These are phyloP conservation scores for Leccinum pseudoinsigne DNA, from an alignment of 1,284 basidiomycete genomes.

Conservation along the genomic window DNA sequence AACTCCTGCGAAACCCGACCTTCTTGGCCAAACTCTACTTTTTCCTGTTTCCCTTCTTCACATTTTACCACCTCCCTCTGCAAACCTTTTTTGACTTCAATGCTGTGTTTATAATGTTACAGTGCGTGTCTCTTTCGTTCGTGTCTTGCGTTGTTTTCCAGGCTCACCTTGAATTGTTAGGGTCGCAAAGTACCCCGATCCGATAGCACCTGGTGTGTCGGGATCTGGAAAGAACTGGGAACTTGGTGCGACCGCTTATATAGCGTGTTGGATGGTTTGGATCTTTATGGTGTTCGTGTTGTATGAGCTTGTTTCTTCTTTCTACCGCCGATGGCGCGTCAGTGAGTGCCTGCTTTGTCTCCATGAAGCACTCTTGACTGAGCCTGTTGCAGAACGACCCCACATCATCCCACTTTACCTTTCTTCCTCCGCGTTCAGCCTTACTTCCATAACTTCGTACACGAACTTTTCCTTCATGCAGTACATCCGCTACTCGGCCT, in stretches of 20 bases:
- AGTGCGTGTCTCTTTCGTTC: slow-evolving; percentile 51
- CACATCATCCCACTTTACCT: slow-evolving; percentile 79
- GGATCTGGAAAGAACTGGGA: slow-evolving; percentile 76
- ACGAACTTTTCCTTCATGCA: slow-evolving; percentile 81
- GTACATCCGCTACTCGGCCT: slow-evolving; percentile 72
- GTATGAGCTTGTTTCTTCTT: slow-evolving; percentile 81
- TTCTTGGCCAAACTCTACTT: slow-evolving; percentile 58
- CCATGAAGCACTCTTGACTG: slow-evolving; percentile 1
- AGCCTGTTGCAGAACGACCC: slow-evolving; percentile 63
- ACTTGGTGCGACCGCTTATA: slow-evolving; percentile 74
- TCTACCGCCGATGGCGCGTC: slow-evolving; percentile 77
- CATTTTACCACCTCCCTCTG: slow-evolving; percentile 67
- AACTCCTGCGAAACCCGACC: slow-evolving; percentile 62
- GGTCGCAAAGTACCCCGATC: slow-evolving; percentile 68
- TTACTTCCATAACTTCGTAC: slow-evolving; percentile 75
- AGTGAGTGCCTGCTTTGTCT: slow-evolving; percentile 54
- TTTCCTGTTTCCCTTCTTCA: slow-evolving; percentile 63
- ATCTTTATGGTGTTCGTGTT: slow-evolving; percentile 74
- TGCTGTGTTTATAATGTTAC: slow-evolving; percentile 70
- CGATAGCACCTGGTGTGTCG: slow-evolving; percentile 61
- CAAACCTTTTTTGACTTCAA: slow-evolving; percentile 85
- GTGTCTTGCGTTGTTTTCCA: slow-evolving; percentile 8
- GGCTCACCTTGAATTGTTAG: slow-evolving; percentile 37
- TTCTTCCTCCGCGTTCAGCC: slow-evolving; percentile 72
- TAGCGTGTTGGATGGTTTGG: slow-evolving; percentile 76